phyloP scores from a whole-genome alignment of 2,329 filamentous ascomycete genomes.

The Fusarium penzigii region DNA sequence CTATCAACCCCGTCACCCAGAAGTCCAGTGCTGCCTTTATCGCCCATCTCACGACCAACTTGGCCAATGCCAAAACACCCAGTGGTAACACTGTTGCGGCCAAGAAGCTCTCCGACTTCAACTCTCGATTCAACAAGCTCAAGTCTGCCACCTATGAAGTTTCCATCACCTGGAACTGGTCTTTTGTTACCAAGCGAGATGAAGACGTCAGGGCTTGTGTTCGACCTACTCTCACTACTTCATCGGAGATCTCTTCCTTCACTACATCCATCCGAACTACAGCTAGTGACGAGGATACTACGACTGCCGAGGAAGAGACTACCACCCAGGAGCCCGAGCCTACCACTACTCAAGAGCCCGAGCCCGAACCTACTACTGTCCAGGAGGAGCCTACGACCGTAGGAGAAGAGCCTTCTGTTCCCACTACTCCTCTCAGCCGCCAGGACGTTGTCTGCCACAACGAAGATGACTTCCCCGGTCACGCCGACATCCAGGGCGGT shows the following conservation, averaged over 20 bases:
- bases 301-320: not conserved
- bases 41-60: not conserved
- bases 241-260: not conserved
- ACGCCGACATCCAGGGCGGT: conserved; percentile 9
- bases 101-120: not conserved
- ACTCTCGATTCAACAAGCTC: not conserved
- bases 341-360: too few relatives aligned
- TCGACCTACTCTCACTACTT: not conserved
- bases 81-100: not conserved
- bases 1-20: conserved; percentile 5
- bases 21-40: not conserved
- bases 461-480: conserved; percentile 19
- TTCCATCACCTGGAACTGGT: not conserved
- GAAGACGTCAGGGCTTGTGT: not conserved
- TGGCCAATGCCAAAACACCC: not conserved
- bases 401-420: not conserved
- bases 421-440: conserved; percentile 6
- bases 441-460: conserved; percentile 13
- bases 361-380: too few relatives aligned
- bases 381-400: not conserved
- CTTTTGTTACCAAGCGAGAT: not conserved
- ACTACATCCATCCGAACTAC: not conserved
- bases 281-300: not conserved
- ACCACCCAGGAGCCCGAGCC: too few relatives aligned
- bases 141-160: not conserved